Evolutionary conservation across 805 yeast species (phyloP).

Genomic region (Kluyveromyces wickerhamii): DNA sequence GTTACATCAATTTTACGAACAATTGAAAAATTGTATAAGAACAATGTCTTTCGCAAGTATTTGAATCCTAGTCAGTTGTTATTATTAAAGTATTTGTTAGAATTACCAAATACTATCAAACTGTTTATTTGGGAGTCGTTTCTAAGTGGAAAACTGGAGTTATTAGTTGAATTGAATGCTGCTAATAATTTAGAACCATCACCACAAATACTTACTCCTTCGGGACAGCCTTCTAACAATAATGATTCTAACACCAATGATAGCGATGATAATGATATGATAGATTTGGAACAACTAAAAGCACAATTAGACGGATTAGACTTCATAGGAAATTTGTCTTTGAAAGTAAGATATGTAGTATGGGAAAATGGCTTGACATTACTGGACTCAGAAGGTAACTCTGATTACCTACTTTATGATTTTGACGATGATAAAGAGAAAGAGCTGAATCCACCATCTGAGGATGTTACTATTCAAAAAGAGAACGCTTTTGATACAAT

Average conservation of each 20-base stretch:
- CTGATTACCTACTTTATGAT: constrained; percentile 13
- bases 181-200: neutral
- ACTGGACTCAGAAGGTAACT: constrained; percentile 38
- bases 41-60: constrained; percentile 39
- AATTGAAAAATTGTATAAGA: constrained; percentile 30
- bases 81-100: constrained; percentile 40
- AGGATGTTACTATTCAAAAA: neutral
- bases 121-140: constrained; percentile 39
- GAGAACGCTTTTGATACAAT: constrained; percentile 6
- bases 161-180: constrained; percentile 22
- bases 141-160: constrained; percentile 28
- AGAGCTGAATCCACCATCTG: neutral
- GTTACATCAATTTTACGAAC: constrained; percentile 26
- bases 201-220: too few species aligned
- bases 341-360: constrained; percentile 56
- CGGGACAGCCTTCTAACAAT: too few species aligned
- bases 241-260: constrained; percentile 7
- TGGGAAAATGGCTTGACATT: constrained; percentile 54
- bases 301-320: constrained; percentile 38
- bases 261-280: constrained; percentile 12
- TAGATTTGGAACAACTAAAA: constrained; percentile 34
- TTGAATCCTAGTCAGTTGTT: constrained; percentile 50
- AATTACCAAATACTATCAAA: constrained; percentile 20
- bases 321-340: constrained; percentile 48
- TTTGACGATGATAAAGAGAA: neutral